A percentile compares a stretch with the other conserved stretches of the same genome.
phyloP scores from a whole-genome alignment of 2,329 filamentous ascomycete species.

The Phymatotrichopsis omnivora region DNA sequence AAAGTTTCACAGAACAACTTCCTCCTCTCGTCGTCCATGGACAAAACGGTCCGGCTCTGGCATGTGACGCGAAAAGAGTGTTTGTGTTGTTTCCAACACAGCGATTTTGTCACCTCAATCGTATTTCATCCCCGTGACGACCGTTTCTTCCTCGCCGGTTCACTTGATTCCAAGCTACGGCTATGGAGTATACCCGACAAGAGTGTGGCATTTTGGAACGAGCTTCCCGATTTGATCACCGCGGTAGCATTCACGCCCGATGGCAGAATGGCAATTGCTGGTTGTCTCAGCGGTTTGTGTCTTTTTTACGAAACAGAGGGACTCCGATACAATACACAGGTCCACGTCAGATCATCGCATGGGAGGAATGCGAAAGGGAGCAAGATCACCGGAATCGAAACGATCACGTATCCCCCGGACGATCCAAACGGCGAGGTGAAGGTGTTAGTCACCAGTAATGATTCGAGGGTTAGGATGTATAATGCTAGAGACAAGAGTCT shows the following conservation, averaged over 20 bases:
- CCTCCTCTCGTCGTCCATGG: constrained; percentile 89
- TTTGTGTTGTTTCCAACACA: constrained; percentile 86
- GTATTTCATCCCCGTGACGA: constrained; percentile 92
- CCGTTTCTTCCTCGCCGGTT: constrained; percentile 91
- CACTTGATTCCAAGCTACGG: constrained; percentile 74
- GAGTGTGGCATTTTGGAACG: constrained; percentile 70
- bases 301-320: constrained; percentile 90
- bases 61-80: constrained; percentile 78
- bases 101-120: constrained; percentile 89
- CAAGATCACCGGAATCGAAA: constrained; percentile 92
- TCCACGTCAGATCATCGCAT: constrained; percentile 84
- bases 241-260: constrained; percentile 90
- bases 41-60: constrained; percentile 93
- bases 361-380: constrained; percentile 92
- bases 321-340: constrained; percentile 69
- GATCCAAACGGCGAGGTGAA: constrained; percentile 59
- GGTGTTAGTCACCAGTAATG: constrained; percentile 84
- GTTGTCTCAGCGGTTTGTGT: constrained; percentile 73
- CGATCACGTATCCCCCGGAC: constrained; percentile 50
- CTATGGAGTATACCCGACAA: constrained; percentile 98
- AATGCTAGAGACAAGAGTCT: constrained; percentile 74
- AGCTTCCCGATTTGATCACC: constrained; percentile 78
- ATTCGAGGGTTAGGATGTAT: constrained; percentile 84
- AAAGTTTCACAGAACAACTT: constrained; percentile 65
- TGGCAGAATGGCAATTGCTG: constrained; percentile 79